Base-by-base conservation (phyloP, 768 basidiomycete species). In the Dioszegia aurantiaca region DNA sequence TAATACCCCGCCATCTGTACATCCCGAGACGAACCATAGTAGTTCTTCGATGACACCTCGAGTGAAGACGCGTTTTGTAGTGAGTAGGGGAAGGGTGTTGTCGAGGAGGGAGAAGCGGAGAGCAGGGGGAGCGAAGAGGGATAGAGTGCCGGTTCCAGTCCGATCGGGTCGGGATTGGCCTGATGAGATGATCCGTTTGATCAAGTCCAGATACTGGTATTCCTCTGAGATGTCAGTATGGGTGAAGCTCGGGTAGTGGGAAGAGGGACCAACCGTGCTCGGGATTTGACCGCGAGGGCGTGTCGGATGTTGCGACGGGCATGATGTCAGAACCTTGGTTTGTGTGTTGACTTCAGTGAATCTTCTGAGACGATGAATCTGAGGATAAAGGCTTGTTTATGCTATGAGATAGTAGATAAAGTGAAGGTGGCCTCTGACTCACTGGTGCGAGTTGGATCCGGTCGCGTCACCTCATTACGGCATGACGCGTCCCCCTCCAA, bases 1-100 rank as follows among this genome's bases (percentile, higher is more conserved):
- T 39, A 99, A 82, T 0, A 86, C 64, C 4, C 79, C 85, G 0
- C 88, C 84, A 78, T 95, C 90, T 0, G 93, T 97, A 8, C 81
- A 82, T 1, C 94, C 93, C 36, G 81, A 80, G 16, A 95, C 78
- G 70, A 99, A 99, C 94, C 94, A 99, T 6, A 98, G 80, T 0
- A 99, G 84, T 66, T 98, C 94, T 71, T 93, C 92, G 21, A 89
- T 78, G 39, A 99, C 93, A 0, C 90, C 94, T 27, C 89, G 86
- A 24, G 88, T 78, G 72, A 95, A 98, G 2, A 91, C 94, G 59
- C 89, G 86, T 76, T 99, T 99, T 0, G 94, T 99, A 19, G 94
- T 97, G 37, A 97, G 81, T 14, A 98, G 83, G 2, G 94, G 94
- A 3, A 99, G 81, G 3, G 86, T 83, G 52, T 81, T 62, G 48